These are phyloP conservation scores for Rubus idaeus DNA, from an alignment of 306 rosid genomes.

Conservation along the genomic window DNA sequence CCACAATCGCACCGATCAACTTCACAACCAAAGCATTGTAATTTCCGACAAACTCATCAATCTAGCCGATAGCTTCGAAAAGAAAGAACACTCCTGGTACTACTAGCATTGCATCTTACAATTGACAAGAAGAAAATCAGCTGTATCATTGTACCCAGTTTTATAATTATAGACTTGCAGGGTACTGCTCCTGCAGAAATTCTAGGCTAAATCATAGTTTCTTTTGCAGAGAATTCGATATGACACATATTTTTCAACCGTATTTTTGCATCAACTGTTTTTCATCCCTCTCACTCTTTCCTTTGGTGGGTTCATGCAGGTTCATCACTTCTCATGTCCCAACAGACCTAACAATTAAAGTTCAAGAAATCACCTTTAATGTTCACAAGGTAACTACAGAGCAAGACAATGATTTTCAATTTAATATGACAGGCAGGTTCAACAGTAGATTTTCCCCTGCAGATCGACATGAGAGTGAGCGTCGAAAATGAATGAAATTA, in stretches of 20 bases:
- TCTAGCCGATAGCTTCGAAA: slow-evolving; percentile 49
- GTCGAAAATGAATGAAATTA: not conserved
- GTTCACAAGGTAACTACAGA: slow-evolving; percentile 78
- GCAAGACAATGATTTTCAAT: slow-evolving; percentile 18
- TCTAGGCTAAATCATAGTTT: slow-evolving; percentile 12
- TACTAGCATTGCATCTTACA: slow-evolving; percentile 1
- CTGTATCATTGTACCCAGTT: not conserved
- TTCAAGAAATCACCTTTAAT: slow-evolving; percentile 61
- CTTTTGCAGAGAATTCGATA: not conserved
- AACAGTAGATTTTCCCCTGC: not conserved
- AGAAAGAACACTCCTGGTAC: slow-evolving; percentile 63
- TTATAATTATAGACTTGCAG: too few relatives aligned
- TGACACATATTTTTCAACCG: too few relatives aligned
- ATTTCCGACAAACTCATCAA: slow-evolving; percentile 55
- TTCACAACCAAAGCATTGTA: slow-evolving; percentile 56
- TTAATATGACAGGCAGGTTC: not conserved
- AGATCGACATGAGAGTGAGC: not conserved
- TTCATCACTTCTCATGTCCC: slow-evolving; percentile 75
- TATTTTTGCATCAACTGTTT: not conserved
- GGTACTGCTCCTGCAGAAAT: not conserved
- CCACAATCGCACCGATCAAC: slow-evolving; percentile 38
- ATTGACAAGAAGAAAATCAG: slow-evolving; percentile 10
- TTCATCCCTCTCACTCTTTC: slow-evolving; percentile 1
- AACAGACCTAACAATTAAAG: slow-evolving; percentile 68
- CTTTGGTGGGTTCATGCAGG: slow-evolving; percentile 52